Evolutionary conservation across 345 rosid species (phyloP).

Genomic region (Erysimum cheiranthoides): DNA sequence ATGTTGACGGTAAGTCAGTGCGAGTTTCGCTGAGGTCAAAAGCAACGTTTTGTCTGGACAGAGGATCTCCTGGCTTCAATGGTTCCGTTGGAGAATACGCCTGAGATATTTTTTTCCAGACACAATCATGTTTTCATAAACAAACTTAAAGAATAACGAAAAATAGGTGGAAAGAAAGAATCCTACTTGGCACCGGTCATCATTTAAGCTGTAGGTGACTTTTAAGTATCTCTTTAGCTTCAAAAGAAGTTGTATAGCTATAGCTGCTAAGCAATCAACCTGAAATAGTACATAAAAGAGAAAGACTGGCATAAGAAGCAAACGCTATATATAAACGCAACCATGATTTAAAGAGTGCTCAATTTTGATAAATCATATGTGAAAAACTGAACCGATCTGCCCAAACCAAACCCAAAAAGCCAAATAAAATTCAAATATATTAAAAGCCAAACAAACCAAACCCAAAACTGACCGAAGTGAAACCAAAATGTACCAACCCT

Average conservation of each 20-base stretch:
- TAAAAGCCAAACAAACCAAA: neutral
- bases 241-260: conserved; percentile 88
- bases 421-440: neutral
- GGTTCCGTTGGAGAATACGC: conserved; percentile 90
- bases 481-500: conserved; percentile 6
- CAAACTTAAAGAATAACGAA: neutral
- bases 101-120: conserved; percentile 43
- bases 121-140: conserved; percentile 11
- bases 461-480: neutral
- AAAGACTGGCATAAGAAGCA: conserved; percentile 23
- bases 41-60: conserved; percentile 75
- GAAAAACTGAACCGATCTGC: neutral
- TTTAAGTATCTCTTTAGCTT: conserved; percentile 92
- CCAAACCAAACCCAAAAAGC: neutral
- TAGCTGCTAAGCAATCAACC: conserved; percentile 79
- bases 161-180: neutral
- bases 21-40: conserved; percentile 67
- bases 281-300: conserved; percentile 45
- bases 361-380: conserved; percentile 1
- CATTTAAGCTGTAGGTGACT: conserved; percentile 80
- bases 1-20: conserved; percentile 60
- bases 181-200: conserved; percentile 93
- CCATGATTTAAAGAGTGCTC: conserved; percentile 17
- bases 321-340: conserved; percentile 4
- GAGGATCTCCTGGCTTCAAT: conserved; percentile 72